A percentile compares a stretch with the other conserved stretches of the same genome.
These are phyloP conservation scores for Fusarium marasasianum DNA, from an alignment of 2,329 filamentous ascomycete genomes.

Conservation along the genomic window DNA sequence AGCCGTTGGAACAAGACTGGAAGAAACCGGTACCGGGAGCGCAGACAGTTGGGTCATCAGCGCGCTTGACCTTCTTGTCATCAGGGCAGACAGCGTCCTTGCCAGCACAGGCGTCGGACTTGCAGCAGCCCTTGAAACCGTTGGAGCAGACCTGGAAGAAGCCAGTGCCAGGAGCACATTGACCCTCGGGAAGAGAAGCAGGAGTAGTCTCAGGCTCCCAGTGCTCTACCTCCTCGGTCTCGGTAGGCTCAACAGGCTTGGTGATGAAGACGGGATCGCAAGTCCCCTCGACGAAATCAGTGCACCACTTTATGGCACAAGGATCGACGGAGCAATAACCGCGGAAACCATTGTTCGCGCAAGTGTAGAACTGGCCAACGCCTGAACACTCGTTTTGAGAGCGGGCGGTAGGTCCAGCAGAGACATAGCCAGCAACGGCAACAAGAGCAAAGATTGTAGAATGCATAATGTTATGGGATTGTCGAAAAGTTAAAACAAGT, in stretches of 20 bases:
- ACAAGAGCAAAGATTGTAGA: constrained; percentile 24
- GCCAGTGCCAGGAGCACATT: constrained; percentile 6
- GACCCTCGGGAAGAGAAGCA: not conserved
- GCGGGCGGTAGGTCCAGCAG: constrained; percentile 8
- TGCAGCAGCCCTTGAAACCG: constrained; percentile 6
- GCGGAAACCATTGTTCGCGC: constrained; percentile 21
- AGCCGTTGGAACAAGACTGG: constrained; percentile 21
- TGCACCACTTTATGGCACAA: constrained; percentile 21
- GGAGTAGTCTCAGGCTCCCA: not conserved
- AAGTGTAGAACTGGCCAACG: constrained; percentile 22
- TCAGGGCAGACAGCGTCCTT: not conserved
- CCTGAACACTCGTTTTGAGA: constrained; percentile 22
- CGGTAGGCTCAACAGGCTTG: not conserved
- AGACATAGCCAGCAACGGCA: constrained; percentile 16
- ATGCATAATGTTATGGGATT: constrained; percentile 24
- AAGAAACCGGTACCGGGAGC: constrained; percentile 15
- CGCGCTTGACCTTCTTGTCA: not conserved
- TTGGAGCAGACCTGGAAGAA: constrained; percentile 15
- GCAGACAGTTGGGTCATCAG: not conserved
- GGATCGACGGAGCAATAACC: constrained; percentile 22
- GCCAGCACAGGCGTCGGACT: constrained; percentile 3
- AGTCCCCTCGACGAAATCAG: constrained; percentile 16
- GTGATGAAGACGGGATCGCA: constrained; percentile 20
- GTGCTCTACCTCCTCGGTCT: not conserved
- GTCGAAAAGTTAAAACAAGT: not conserved